These are phyloP conservation scores for Fusarium paranaense DNA, from an alignment of 2,329 filamentous ascomycete genomes.

Conservation along the genomic window DNA sequence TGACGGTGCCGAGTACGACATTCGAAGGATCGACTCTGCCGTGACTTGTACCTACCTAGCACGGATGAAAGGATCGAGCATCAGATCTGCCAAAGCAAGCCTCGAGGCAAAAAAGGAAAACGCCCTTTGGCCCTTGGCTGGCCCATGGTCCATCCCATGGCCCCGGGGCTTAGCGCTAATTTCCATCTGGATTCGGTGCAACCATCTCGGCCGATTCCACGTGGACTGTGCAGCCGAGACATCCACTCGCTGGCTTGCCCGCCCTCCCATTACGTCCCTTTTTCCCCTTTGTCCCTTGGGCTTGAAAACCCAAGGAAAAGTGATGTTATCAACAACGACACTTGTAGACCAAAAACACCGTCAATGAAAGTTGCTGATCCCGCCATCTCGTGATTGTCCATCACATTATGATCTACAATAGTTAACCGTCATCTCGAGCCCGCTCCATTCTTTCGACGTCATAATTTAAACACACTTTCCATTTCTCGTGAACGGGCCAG, in stretches of 20 bases:
- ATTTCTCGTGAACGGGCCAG: neutral
- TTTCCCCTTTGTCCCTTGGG: neutral
- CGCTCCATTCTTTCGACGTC: slow-evolving; percentile 17
- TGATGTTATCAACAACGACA: neutral
- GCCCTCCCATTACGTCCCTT: neutral
- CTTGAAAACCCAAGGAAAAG: neutral
- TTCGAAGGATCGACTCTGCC: neutral
- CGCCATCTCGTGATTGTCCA: neutral
- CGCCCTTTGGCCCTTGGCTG: neutral
- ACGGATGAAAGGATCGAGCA: neutral
- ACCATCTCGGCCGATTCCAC: slow-evolving; percentile 34
- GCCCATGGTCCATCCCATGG: neutral
- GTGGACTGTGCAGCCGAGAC: slow-evolving; percentile 30
- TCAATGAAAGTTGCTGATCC: neutral
- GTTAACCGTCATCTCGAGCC: slow-evolving; percentile 21
- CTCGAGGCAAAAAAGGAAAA: slow-evolving; percentile 3
- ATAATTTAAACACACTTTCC: slow-evolving; percentile 11
- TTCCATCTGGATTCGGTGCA: slow-evolving; percentile 7
- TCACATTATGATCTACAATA: slow-evolving; percentile 23
- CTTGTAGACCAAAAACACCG: neutral
- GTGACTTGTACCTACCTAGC: too few relatives aligned
- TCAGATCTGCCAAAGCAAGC: neutral
- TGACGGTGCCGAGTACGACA: neutral
- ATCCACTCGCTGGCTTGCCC: neutral
- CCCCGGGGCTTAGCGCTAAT: slow-evolving; percentile 14